Conservation (phyloP, 345 rosid species). For the Geranium rotundifolium region DNA sequence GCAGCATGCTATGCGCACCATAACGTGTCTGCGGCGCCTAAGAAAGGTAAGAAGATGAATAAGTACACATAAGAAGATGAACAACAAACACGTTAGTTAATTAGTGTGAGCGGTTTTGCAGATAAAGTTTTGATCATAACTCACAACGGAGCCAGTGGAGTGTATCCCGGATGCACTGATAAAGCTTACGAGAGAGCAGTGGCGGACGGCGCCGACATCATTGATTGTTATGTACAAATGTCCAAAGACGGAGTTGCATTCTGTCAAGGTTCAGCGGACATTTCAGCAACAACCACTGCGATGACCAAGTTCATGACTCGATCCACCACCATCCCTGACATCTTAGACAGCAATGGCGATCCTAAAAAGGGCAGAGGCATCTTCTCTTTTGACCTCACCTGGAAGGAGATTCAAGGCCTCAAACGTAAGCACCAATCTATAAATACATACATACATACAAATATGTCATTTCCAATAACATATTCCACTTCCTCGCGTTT, state of each 20-base stretch:
- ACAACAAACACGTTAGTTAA: neutral
- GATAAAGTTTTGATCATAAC: conserved; percentile 44
- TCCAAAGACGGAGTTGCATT: conserved; percentile 72
- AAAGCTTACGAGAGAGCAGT: conserved; percentile 73
- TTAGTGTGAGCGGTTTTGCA: conserved; percentile 8
- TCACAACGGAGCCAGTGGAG: conserved; percentile 85
- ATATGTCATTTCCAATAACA: too few species aligned
- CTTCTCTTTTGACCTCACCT: conserved; percentile 78
- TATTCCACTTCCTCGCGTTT: conserved; percentile 2
- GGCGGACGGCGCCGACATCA: conserved; percentile 63
- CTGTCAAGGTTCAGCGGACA: conserved; percentile 58
- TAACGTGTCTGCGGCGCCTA: conserved; percentile 16
- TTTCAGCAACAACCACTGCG: conserved; percentile 49
- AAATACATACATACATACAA: too few species aligned
- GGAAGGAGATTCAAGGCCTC: conserved; percentile 73
- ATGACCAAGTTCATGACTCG: conserved; percentile 39
- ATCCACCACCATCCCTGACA: conserved; percentile 45
- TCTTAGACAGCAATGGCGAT: conserved; percentile 27
- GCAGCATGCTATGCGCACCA: conserved; percentile 59
- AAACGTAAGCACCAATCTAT: conserved; percentile 35
- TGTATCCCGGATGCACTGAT: conserved; percentile 73
- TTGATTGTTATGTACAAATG: conserved; percentile 81
- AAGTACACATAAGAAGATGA: too few species aligned
- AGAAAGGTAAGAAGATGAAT: conserved; percentile 19
- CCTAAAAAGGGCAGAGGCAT: conserved; percentile 44